phyloP scores from a whole-genome alignment of 2,329 filamentous ascomycete genomes.

The Claviceps humidiphila region DNA sequence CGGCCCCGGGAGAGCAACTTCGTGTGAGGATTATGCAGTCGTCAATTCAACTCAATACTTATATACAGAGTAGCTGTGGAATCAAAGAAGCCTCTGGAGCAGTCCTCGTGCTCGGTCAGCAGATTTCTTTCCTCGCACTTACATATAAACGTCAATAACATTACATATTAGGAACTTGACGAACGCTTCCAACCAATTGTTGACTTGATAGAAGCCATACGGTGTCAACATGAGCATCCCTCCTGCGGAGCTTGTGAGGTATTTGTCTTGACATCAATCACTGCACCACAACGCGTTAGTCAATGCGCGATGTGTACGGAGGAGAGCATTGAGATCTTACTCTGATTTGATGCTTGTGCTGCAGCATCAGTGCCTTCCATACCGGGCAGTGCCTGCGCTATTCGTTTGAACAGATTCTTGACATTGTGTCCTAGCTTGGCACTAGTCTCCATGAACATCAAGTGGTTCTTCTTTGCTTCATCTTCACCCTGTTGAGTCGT shows the following conservation, averaged over 20 bases:
- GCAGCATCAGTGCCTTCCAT: constrained; percentile 87
- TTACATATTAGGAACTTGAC: not conserved
- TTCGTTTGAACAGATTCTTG: constrained; percentile 92
- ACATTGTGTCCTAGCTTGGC: constrained; percentile 97
- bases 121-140: not conserved
- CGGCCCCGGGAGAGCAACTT: not conserved
- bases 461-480: constrained; percentile 91
- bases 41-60: too few species aligned
- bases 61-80: not conserved
- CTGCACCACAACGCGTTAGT: constrained; percentile 30
- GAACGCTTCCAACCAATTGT: not conserved
- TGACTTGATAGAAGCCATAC: not conserved
- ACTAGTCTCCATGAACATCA: constrained; percentile 99
- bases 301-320: not conserved
- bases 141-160: not conserved
- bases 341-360: constrained; percentile 60
- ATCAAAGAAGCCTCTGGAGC: not conserved
- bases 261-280: constrained; percentile 89
- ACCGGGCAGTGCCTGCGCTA: constrained; percentile 91
- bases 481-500: constrained; percentile 94
- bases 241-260: constrained; percentile 57
- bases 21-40: not conserved
- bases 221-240: constrained; percentile 39
- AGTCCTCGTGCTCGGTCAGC: not conserved
- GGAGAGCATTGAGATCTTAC: constrained; percentile 36